Base-by-base conservation (phyloP, 768 basidiomycete species). In the Clathrus columnatus region DNA sequence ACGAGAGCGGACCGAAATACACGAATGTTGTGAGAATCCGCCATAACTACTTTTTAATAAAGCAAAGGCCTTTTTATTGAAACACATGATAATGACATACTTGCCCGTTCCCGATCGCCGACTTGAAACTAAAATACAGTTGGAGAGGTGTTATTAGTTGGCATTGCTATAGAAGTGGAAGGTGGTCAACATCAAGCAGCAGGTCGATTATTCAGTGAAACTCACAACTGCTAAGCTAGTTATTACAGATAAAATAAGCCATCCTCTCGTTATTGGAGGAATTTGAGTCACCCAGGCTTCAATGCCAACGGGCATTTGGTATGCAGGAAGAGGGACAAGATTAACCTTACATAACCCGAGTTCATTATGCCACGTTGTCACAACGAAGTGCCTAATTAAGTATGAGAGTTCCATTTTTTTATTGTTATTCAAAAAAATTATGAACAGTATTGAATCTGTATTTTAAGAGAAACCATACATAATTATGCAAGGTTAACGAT, bases 261-360 rank as follows among this genome's bases (percentile, higher is more conserved):
- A 97, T 51, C 77, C 77, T 47, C 93, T 76, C 2, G 93, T 96
- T 43, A 97, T 82, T 4, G 93, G 93, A 29, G 93, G 93, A 57
- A 97, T 88, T 63, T 93, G 90, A 26, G 78, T 78, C 29, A 96
- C 78, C 93, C 92, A 94, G 28, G 85, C 88, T 67, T 95, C 91
- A 59, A 93, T 78, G 53, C 87, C 87, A 54, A 87, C 85, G 21
- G 85, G 85, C 88, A 90, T 89, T 48, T 28, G 46, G 14, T 4
- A 36, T 36, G 36, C 2, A 2, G 10, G 2, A 36, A 3, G 36
- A 36, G 36, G 10, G 36, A 4, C 14, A n/a, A 14, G 4, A 36
- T 11, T 36, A n/a, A 36, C 11, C 14, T 32, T 6, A 8, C 36
- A 36, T 14, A 11, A 2, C 36, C 4, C 14, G n/a, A 8, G 36